phyloP scores from a whole-genome alignment of 305 asterid genomes.

The Rubia balearica region DNA sequence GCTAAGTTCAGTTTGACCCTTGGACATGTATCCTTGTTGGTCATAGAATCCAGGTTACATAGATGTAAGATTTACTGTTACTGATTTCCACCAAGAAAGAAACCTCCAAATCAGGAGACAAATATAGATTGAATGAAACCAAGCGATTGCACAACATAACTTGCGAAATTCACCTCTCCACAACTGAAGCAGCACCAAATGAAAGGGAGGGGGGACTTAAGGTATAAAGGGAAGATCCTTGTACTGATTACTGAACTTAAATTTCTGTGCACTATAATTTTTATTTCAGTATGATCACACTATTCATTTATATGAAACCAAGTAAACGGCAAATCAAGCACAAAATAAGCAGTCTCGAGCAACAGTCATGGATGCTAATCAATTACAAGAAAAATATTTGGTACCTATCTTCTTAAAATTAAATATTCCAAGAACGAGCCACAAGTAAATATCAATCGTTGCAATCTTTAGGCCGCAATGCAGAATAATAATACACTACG shows the following conservation, averaged over 20 bases:
- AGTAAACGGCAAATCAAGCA: background rate
- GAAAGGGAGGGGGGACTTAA: too few species aligned
- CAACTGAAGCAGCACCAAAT: background rate
- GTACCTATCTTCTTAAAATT: background rate
- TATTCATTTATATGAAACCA: background rate
- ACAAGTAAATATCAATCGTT: background rate
- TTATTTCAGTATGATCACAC: background rate
- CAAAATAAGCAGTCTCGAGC: background rate
- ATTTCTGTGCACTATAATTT: background rate
- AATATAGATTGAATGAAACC: background rate
- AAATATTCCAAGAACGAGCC: background rate
- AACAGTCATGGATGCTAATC: background rate
- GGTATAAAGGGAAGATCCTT: background rate
- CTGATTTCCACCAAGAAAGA: background rate
- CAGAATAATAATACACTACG: background rate
- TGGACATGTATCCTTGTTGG: background rate
- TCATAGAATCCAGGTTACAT: background rate
- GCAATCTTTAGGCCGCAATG: background rate
- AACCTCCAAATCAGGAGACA: conserved; percentile 1
- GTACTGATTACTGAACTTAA: background rate
- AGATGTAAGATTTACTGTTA: background rate
- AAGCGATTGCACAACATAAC: background rate
- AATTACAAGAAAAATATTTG: background rate
- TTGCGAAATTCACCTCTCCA: background rate
- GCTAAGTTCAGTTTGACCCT: background rate